Percentiles rank a stretch among this genome's conserved stretches.
Conservation (phyloP, 176 grass and related monocot species). For the Oryza meridionalis region DNA sequence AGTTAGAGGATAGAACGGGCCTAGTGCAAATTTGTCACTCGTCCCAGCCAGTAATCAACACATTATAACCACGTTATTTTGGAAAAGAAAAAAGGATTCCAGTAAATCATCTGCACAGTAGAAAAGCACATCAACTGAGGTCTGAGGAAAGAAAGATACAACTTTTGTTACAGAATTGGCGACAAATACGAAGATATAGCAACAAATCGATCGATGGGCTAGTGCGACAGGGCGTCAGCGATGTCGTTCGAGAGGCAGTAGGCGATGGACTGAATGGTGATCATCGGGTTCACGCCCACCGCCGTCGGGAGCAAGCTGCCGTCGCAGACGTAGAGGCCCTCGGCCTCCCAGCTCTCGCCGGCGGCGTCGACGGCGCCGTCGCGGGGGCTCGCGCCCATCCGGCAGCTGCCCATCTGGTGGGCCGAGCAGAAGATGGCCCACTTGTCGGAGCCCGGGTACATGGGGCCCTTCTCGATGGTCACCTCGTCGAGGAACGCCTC, state of each 20-base stretch:
- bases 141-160: neutral
- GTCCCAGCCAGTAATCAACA: no score
- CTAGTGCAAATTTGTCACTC: no score
- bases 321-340: conserved; percentile 82
- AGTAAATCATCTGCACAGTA: neutral
- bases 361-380: conserved; percentile 59
- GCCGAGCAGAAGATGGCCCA: conserved; percentile 67
- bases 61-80: no score
- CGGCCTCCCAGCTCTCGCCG: conserved; percentile 85
- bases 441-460: conserved; percentile 18
- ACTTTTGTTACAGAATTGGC: neutral
- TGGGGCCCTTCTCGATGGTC: conserved; percentile 37
- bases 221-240: conserved; percentile 32
- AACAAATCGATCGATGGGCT: neutral
- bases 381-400: conserved; percentile 59
- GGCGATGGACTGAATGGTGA: conserved; percentile 84
- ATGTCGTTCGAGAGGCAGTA: conserved; percentile 69
- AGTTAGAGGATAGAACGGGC: no score
- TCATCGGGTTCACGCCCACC: conserved; percentile 90
- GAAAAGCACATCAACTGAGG: neutral
- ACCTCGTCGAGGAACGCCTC: conserved; percentile 75
- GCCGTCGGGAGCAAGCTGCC: conserved; percentile 77
- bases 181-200: neutral
- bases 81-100: no score
- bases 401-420: conserved; percentile 92